These are phyloP conservation scores for Sodiomyces alkalinus DNA, from an alignment of 2,329 filamentous ascomycete genomes.

Conservation along the genomic window DNA sequence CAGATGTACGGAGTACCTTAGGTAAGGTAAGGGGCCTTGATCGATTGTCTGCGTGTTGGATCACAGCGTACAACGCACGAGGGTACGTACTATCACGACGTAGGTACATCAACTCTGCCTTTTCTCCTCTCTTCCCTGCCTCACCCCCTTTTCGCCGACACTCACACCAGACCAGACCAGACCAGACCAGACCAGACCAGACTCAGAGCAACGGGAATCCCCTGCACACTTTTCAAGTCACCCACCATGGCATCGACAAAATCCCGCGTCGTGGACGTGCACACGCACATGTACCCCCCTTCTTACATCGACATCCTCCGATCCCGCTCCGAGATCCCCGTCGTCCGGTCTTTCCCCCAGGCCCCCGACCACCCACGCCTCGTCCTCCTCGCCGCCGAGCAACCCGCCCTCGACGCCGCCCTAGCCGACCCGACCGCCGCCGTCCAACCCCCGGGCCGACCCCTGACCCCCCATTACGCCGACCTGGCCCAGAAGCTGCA, in stretches of 20 bases:
- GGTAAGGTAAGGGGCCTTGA: no score
- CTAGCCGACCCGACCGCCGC: conserved; percentile 35
- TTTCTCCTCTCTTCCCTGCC: no score
- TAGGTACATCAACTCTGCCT: no score
- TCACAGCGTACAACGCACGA: no score
- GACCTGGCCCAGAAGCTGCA: conserved; percentile 64
- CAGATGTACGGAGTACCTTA: no score
- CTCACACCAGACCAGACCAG: not conserved
- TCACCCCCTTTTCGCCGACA: no score
- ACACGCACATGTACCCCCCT: conserved; percentile 56
- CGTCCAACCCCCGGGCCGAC: conserved; percentile 54
- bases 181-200: not conserved
- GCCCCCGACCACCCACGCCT: conserved; percentile 44
- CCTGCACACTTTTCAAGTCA: no score
- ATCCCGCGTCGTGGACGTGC: conserved; percentile 43
- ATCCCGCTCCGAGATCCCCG: conserved; percentile 47
- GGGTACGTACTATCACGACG: no score
- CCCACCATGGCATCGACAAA: conserved; percentile 1
- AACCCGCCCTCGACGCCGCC: conserved; percentile 30
- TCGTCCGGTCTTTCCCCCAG: conserved; percentile 51
- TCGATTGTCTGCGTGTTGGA: no score
- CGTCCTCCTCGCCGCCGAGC: conserved; percentile 43
- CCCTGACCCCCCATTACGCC: conserved; percentile 71
- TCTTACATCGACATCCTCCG: conserved; percentile 46
- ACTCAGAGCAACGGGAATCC: not conserved